A percentile compares a stretch with the other conserved stretches of the same genome.
These are phyloP conservation scores for Adansonia gregorii DNA, from an alignment of 441 rosid genomes.

Conservation along the genomic window DNA sequence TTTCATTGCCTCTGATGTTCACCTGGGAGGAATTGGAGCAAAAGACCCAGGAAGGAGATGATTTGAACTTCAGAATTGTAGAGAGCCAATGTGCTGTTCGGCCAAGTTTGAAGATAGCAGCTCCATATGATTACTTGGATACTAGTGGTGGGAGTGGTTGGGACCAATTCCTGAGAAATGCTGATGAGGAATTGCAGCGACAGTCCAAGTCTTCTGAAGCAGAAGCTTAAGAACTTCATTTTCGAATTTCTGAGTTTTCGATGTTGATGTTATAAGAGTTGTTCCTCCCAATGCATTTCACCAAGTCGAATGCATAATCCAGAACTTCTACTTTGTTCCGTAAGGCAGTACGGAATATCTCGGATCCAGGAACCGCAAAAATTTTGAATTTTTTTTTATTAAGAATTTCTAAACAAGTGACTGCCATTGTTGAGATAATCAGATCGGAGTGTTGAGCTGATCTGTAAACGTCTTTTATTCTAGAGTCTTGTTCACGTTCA, in stretches of 20 bases:
- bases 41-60: constrained; percentile 29
- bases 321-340: not conserved
- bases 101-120: constrained; percentile 79
- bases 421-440: not conserved
- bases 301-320: not conserved
- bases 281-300: not conserved
- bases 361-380: not conserved
- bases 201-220: constrained; percentile 37
- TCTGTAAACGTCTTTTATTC: no score
- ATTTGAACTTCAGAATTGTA: constrained; percentile 56
- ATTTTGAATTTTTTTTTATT: not conserved
- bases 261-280: not conserved
- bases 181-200: constrained; percentile 50
- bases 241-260: not conserved
- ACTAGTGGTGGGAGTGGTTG: constrained; percentile 73
- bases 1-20: constrained; percentile 68
- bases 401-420: not conserved
- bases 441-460: no score
- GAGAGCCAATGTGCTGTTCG: constrained; percentile 63
- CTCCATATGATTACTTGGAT: constrained; percentile 76
- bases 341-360: not conserved
- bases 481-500: no score
- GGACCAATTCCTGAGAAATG: constrained; percentile 70
- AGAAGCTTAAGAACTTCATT: not conserved
- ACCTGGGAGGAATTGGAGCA: constrained; percentile 72